These are phyloP conservation scores for Penicillium sp. DNA, from an alignment of 2,329 filamentous ascomycete genomes.

Conservation along the genomic window DNA sequence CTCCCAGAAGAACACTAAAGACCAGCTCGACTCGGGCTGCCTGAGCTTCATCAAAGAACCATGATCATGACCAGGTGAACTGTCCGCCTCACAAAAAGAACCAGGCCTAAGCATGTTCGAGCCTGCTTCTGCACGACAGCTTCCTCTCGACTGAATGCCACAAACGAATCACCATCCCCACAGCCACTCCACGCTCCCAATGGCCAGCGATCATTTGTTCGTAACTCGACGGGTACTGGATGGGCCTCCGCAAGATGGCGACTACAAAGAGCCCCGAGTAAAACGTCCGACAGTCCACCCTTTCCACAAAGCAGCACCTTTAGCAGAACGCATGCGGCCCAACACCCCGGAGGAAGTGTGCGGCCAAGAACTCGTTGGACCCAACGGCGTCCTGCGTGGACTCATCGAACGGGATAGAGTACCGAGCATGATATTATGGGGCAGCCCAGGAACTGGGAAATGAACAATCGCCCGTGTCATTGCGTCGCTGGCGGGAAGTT, in stretches of 20 bases:
- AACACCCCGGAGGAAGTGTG: constrained; percentile 77
- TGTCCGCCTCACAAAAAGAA: constrained; percentile 37
- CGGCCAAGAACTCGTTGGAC: constrained; percentile 87
- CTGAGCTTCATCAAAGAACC: constrained; percentile 57
- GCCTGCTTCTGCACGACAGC: constrained; percentile 46
- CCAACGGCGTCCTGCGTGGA: constrained; percentile 74
- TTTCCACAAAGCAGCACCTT: constrained; percentile 67
- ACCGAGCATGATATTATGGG: constrained; percentile 91
- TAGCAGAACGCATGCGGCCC: constrained; percentile 93
- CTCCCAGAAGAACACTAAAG: constrained; percentile 65
- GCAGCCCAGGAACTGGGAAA: constrained; percentile 49
- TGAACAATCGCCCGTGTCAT: constrained; percentile 83
- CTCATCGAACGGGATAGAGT: constrained; percentile 82
- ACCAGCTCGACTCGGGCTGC: constrained; percentile 84
- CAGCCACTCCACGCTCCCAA: constrained; percentile 27
- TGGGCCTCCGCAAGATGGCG: constrained; percentile 24
- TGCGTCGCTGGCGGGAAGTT: constrained; percentile 71
- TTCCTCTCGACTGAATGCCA: constrained; percentile 23
- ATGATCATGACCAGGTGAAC: constrained; percentile 44
- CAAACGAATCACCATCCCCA: constrained; percentile 27
- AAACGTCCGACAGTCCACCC: constrained; percentile 66
- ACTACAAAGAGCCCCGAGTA: constrained; percentile 41
- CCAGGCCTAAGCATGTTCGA: constrained; percentile 54
- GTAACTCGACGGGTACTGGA: constrained; percentile 24
- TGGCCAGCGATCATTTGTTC: constrained; percentile 33